Percentiles rank a stretch among this genome's conserved stretches.
Conservation (phyloP, 2,329 filamentous ascomycete genomes). For the Fusarium nelsonii region DNA sequence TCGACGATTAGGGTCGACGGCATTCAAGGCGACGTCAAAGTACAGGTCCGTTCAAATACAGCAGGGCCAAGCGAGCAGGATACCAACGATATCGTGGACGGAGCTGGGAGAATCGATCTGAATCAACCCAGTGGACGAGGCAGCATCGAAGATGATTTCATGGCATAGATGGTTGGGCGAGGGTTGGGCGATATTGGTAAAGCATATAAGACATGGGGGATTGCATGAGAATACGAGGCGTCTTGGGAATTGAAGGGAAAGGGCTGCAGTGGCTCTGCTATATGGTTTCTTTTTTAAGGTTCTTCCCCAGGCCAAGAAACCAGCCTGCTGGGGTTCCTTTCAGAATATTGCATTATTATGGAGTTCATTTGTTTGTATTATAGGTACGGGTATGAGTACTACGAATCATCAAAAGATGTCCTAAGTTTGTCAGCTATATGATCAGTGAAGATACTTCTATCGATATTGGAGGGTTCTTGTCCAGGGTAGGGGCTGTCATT, state of each 20-base stretch:
- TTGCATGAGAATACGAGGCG: neutral
- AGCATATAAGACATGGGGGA: neutral
- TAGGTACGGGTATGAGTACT: neutral
- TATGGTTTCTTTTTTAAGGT: neutral
- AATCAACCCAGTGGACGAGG: slow-evolving; percentile 48
- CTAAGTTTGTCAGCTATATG: neutral
- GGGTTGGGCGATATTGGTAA: neutral
- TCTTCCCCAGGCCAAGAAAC: neutral
- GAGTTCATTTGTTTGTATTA: neutral
- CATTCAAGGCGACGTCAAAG: slow-evolving; percentile 67
- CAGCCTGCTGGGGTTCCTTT: neutral
- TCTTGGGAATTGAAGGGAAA: neutral
- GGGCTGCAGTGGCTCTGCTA: neutral
- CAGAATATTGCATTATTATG: neutral
- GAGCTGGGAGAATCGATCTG: slow-evolving; percentile 58
- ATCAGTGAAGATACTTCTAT: neutral
- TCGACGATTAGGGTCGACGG: slow-evolving; percentile 67
- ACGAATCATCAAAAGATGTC: neutral
- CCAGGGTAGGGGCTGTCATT: neutral
- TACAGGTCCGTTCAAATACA: slow-evolving; percentile 60
- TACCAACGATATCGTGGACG: slow-evolving; percentile 57
- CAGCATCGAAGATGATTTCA: slow-evolving; percentile 60
- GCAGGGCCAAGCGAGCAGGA: slow-evolving; percentile 47
- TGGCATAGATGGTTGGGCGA: slow-evolving; percentile 51
- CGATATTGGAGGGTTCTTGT: neutral